Evolutionary conservation across 805 yeast species (phyloP).

Genomic region (Candida rishiriensis): DNA sequence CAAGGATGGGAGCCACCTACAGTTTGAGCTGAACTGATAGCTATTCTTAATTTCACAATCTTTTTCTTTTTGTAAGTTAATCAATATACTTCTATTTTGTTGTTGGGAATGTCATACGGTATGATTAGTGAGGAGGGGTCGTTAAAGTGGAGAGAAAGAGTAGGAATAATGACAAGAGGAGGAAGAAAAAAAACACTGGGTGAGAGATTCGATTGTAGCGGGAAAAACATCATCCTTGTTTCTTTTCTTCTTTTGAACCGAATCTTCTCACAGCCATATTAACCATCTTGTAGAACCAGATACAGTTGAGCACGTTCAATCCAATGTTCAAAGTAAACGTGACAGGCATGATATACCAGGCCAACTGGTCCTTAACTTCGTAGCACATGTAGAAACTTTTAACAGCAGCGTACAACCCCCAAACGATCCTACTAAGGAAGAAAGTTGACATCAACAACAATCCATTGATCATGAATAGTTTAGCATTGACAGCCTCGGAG

Average conservation of each 20-base stretch:
- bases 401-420: constrained; percentile 84
- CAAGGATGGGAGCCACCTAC: constrained; percentile 36
- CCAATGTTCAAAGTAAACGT: constrained; percentile 56
- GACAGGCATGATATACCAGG: constrained; percentile 41
- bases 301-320: constrained; percentile 64
- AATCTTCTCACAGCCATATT: constrained; percentile 59
- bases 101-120: too few relatives aligned
- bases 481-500: constrained; percentile 53
- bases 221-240: too few relatives aligned
- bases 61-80: too few relatives aligned
- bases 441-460: constrained; percentile 61
- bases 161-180: too few relatives aligned
- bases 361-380: constrained; percentile 37
- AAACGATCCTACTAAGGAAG: constrained; percentile 71
- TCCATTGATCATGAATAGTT: constrained; percentile 63
- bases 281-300: constrained; percentile 90
- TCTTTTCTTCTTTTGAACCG: not conserved
- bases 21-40: not conserved
- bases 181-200: too few relatives aligned
- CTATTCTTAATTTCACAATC: too few relatives aligned
- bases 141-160: too few relatives aligned
- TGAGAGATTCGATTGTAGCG: too few relatives aligned
- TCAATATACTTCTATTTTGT: too few relatives aligned
- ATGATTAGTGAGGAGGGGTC: too few relatives aligned
- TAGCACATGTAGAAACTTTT: constrained; percentile 42